These are phyloP conservation scores for Leishmania tarentolae DNA, from an alignment of 208 protist genomes.

Conservation along the genomic window DNA sequence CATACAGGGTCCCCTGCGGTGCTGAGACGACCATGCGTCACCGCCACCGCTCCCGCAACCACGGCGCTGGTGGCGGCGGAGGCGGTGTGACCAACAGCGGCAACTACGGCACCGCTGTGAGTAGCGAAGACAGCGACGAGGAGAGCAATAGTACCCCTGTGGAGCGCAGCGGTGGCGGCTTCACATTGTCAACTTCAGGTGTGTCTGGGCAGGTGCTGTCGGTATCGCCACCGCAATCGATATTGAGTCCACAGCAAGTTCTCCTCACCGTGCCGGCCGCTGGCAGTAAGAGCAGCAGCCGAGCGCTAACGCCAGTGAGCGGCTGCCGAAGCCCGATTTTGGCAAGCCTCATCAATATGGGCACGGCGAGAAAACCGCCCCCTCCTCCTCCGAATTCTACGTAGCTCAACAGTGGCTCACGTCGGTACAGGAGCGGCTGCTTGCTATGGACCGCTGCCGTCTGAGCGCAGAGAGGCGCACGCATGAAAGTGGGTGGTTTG, in stretches of 20 bases:
- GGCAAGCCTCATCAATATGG: not conserved
- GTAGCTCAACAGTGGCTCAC: not conserved
- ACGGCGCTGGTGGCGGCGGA: slow-evolving; percentile 10
- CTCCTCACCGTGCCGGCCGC: not conserved
- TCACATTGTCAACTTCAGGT: not conserved
- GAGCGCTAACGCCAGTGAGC: slow-evolving; percentile 10
- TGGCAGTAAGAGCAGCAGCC: slow-evolving; percentile 9
- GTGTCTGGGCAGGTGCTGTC: not conserved
- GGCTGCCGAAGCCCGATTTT: slow-evolving; percentile 1
- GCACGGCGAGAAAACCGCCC: not conserved
- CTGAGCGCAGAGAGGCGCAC: not conserved
- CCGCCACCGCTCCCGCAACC: slow-evolving; percentile 24
- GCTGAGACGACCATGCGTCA: slow-evolving; percentile 12
- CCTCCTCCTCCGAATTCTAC: not conserved
- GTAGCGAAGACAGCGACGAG: slow-evolving; percentile 26
- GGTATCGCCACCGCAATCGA: not conserved
- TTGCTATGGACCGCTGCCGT: not conserved
- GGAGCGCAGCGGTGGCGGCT: slow-evolving; percentile 5
- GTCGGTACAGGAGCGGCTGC: not conserved
- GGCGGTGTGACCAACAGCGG: not conserved
- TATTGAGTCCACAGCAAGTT: not conserved
- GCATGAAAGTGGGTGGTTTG: not conserved
- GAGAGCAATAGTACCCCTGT: slow-evolving; percentile 1
- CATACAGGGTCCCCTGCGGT: not conserved
- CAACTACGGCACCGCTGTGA: not conserved